Evolutionary conservation across 148 eudicot species (phyloP).

Genomic region (Chenopodium quinoa): DNA sequence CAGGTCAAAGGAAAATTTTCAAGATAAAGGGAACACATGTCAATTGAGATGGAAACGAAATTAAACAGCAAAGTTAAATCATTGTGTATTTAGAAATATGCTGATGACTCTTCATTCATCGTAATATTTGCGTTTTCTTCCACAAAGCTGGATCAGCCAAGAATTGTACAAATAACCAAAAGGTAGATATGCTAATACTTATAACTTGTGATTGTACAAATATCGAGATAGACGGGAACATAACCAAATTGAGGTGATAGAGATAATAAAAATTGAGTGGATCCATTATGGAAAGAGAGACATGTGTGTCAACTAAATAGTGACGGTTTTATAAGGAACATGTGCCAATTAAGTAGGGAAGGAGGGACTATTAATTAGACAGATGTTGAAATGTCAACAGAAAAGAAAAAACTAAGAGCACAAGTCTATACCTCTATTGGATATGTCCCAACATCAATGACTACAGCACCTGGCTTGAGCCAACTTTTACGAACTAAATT

Average conservation of each 20-base stretch:
- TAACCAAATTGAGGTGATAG: no score
- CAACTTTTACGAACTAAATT: slow-evolving; percentile 75
- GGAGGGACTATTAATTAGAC: background rate
- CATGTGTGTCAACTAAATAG: no score
- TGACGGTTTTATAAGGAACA: no score
- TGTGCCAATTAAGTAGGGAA: no score
- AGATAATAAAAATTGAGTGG: no score
- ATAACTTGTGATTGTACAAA: background rate
- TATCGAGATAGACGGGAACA: no score
- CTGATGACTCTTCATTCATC: background rate
- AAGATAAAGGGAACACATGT: background rate
- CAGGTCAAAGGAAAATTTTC: background rate
- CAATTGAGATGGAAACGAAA: background rate
- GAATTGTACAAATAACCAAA: background rate
- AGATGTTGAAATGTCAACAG: background rate
- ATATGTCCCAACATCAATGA: slow-evolving; percentile 70
- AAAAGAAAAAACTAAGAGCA: background rate
- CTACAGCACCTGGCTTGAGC: slow-evolving; percentile 76
- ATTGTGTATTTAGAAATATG: background rate
- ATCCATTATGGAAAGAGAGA: no score
- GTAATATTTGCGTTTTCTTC: no score
- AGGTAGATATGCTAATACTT: background rate
- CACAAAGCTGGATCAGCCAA: background rate
- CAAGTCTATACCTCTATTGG: slow-evolving; percentile 54
- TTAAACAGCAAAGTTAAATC: no score